Conservation (phyloP, 164 flowering plant species). For the Aristolochia contorta region DNA sequence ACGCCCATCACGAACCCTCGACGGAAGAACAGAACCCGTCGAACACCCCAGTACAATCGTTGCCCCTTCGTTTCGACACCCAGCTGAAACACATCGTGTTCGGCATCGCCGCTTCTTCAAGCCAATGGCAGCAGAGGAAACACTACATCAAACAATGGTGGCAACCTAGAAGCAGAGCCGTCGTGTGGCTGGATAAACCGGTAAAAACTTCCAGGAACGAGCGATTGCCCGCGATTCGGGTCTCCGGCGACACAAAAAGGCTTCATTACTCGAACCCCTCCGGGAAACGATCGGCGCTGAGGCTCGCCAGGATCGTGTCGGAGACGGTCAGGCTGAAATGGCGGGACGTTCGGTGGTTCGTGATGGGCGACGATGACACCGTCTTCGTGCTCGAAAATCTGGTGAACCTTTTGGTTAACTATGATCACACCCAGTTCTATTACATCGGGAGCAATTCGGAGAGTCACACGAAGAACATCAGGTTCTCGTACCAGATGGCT, state of each 20-base stretch:
- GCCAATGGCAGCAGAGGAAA: constrained; percentile 42
- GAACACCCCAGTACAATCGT: neutral
- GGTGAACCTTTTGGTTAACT: constrained; percentile 38
- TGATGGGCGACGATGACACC: constrained; percentile 74
- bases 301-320: constrained; percentile 52
- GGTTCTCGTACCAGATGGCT: constrained; percentile 50
- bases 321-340: constrained; percentile 37
- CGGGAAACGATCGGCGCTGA: constrained; percentile 47
- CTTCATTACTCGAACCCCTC: constrained; percentile 29
- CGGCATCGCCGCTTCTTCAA: constrained; percentile 53
- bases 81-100: constrained; percentile 39
- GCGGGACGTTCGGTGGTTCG: constrained; percentile 49
- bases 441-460: constrained; percentile 64
- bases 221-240: constrained; percentile 27
- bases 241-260: constrained; percentile 35
- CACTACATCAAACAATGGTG: constrained; percentile 56
- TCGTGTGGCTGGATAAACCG: constrained; percentile 45
- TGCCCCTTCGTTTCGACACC: constrained; percentile 9
- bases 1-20: neutral
- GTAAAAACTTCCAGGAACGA: constrained; percentile 9
- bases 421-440: constrained; percentile 46
- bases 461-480: constrained; percentile 48
- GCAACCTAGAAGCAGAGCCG: constrained; percentile 31
- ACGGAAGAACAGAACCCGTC: too few relatives aligned
- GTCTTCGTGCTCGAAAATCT: constrained; percentile 51